Evolutionary conservation across 1,284 basidiomycete genomes (phyloP).

Genomic region (Sporisorium scitamineum): DNA sequence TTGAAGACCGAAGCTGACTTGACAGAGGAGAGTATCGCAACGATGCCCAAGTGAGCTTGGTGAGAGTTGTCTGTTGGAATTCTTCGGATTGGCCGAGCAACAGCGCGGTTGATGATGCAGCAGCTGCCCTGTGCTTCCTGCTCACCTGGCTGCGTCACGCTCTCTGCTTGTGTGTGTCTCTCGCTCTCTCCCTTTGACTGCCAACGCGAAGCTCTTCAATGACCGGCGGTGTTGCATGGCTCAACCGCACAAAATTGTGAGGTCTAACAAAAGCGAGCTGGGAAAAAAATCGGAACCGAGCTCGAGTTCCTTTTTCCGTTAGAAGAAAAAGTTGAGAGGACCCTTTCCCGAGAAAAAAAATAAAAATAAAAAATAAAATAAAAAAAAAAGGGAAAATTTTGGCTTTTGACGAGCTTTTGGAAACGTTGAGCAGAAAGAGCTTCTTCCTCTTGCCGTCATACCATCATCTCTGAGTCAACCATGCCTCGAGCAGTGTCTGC

Average conservation of each 20-base stretch:
- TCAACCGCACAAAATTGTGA: slow-evolving; percentile 10
- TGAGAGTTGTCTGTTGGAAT: slow-evolving; percentile 18
- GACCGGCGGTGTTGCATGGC: slow-evolving; percentile 22
- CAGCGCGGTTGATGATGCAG: not conserved
- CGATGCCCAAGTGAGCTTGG: slow-evolving; percentile 1
- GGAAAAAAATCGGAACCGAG: not conserved
- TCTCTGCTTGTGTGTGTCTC: slow-evolving; percentile 9
- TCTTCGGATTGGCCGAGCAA: slow-evolving; percentile 24
- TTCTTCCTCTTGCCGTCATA: not conserved
- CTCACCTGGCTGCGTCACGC: slow-evolving; percentile 15
- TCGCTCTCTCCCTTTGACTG: not conserved
- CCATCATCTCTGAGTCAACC: slow-evolving; percentile 20
- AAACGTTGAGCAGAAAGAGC: not conserved
- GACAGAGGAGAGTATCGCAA: not conserved
- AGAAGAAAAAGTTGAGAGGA: not conserved
- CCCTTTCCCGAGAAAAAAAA: slow-evolving; percentile 1
- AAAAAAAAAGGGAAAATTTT: slow-evolving; percentile 19
- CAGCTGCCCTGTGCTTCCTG: slow-evolving; percentile 7
- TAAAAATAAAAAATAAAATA: not conserved
- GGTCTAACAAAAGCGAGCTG: not conserved
- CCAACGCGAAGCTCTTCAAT: not conserved
- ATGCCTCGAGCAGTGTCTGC: slow-evolving; percentile 94
- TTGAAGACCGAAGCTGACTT: not conserved
- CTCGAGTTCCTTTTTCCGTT: not conserved
- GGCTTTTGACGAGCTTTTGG: slow-evolving; percentile 1